These are phyloP conservation scores for Apium graveolens DNA, from an alignment of 129 eudicot species.

Conservation along the genomic window DNA sequence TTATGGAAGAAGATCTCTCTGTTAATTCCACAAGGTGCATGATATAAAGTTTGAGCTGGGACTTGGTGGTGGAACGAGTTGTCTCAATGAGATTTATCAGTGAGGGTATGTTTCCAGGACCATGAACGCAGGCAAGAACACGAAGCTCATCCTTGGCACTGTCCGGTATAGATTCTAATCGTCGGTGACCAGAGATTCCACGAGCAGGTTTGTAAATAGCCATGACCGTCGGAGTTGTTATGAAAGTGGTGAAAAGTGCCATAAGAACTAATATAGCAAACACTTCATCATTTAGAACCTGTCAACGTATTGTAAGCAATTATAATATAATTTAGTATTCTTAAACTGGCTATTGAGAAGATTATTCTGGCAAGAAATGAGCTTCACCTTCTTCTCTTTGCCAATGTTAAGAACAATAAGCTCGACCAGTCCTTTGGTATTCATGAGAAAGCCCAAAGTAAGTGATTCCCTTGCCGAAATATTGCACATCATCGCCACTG, in stretches of 20 bases:
- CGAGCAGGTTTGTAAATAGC: conserved; percentile 57
- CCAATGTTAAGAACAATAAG: conserved; percentile 32
- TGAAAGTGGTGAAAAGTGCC: conserved; percentile 89
- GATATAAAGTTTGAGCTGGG: conserved; percentile 58
- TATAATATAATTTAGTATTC: no score
- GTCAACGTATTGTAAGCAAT: neutral
- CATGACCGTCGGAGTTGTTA: conserved; percentile 81
- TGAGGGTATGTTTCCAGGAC: conserved; percentile 61
- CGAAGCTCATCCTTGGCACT: conserved; percentile 43
- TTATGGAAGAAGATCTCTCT: conserved; percentile 74
- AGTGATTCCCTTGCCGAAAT: conserved; percentile 61
- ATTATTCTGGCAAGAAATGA: neutral
- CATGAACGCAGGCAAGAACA: conserved; percentile 67
- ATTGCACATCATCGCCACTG: conserved; percentile 51
- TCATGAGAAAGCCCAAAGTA: conserved; percentile 72
- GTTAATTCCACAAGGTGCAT: conserved; percentile 83
- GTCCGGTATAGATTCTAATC: conserved; percentile 26
- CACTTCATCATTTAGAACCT: conserved; percentile 82
- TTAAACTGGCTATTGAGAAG: neutral
- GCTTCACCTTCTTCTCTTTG: conserved; percentile 71
- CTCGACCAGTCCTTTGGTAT: conserved; percentile 90
- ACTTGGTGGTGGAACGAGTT: conserved; percentile 42
- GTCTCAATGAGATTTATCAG: conserved; percentile 59
- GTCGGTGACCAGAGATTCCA: conserved; percentile 17
- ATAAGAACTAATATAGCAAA: conserved; percentile 82